phyloP scores from a whole-genome alignment of 495 filamentous ascomycete species.

The Penicillium roqueforti region DNA sequence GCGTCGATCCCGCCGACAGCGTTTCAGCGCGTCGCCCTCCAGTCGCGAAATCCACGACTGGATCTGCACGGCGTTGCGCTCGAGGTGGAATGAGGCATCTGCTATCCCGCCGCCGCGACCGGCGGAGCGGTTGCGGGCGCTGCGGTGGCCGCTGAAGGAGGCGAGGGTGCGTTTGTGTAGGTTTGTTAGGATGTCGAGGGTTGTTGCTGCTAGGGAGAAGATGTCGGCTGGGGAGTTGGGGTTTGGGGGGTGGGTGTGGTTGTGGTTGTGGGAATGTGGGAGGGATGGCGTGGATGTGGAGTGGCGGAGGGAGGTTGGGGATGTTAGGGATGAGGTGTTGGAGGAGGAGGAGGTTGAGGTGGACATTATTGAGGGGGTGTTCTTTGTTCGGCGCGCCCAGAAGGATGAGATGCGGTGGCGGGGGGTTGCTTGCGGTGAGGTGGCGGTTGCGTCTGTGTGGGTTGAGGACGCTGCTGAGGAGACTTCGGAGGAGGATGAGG shows the following conservation, averaged over 20 bases:
- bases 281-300: slow-evolving; percentile 1
- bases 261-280: slow-evolving; percentile 10
- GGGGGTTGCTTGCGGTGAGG: neutral
- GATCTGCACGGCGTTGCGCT: slow-evolving; percentile 68
- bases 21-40: slow-evolving; percentile 61
- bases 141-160: slow-evolving; percentile 69
- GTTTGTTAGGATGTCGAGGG: slow-evolving; percentile 73
- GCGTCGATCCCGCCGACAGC: slow-evolving; percentile 23
- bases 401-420: slow-evolving; percentile 14
- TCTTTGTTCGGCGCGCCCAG: slow-evolving; percentile 25
- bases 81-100: slow-evolving; percentile 74
- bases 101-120: slow-evolving; percentile 66
- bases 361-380: slow-evolving; percentile 34
- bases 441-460: slow-evolving; percentile 1
- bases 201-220: slow-evolving; percentile 43
- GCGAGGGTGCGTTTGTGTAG: slow-evolving; percentile 67
- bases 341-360: slow-evolving; percentile 28
- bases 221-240: slow-evolving; percentile 28
- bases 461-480: slow-evolving; percentile 13
- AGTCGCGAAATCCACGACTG: slow-evolving; percentile 71
- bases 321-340: slow-evolving; percentile 16
- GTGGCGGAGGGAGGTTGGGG: slow-evolving; percentile 28
- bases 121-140: slow-evolving; percentile 61
- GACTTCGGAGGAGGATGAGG: slow-evolving; percentile 34
- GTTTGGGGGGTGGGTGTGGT: neutral